These are phyloP conservation scores for Fusarium udum DNA, from an alignment of 2,329 filamentous ascomycete genomes.

Conservation along the genomic window DNA sequence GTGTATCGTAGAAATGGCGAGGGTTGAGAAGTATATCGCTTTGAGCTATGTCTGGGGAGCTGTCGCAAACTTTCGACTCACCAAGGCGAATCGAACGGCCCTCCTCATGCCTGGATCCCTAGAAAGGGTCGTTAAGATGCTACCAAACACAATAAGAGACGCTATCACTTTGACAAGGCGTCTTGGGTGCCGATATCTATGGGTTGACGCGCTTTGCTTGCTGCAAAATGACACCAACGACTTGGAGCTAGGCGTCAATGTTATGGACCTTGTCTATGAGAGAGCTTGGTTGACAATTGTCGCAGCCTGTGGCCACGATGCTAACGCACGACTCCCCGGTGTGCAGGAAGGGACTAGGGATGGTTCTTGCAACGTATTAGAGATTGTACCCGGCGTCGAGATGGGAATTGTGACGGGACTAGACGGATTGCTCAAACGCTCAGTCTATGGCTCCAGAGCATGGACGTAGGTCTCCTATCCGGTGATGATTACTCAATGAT, in stretches of 20 bases:
- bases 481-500: accelerated
- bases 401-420: accelerated
- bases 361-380: accelerated
- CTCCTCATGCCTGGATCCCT: accelerated
- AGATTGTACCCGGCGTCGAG: not conserved
- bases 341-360: not conserved
- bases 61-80: not conserved
- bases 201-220: not conserved
- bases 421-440: accelerated
- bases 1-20: accelerated
- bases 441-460: accelerated
- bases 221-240: accelerated
- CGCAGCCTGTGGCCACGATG: not conserved
- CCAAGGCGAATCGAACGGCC: not conserved
- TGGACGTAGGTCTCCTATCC: not conserved
- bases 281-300: not conserved
- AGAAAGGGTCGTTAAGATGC: accelerated
- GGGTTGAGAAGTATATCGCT: accelerated
- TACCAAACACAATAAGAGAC: accelerated
- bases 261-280: not conserved
- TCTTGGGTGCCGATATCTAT: not conserved
- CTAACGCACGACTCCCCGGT: accelerated
- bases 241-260: not conserved
- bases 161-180: accelerated
- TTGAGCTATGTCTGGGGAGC: not conserved